Evolutionary conservation across 2,329 filamentous ascomycete species (phyloP), one percentile per base, ranked within the genome.

Genomic region (Colletotrichum melonis): DNA sequence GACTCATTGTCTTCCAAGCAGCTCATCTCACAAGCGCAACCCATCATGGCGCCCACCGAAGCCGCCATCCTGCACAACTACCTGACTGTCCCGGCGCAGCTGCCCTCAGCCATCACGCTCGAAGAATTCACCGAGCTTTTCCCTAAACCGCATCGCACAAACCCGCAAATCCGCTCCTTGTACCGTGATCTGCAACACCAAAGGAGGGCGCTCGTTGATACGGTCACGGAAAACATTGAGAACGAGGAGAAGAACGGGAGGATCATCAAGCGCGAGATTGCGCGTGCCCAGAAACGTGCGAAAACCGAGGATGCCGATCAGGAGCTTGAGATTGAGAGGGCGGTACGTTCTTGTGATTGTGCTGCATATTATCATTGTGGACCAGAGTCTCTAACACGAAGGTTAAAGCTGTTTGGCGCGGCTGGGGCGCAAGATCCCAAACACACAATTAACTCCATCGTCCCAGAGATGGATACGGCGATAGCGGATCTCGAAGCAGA

Each of bases 181-280:
- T 97, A 97, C 80, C 91, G 93, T 60, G 93, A 97, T 80, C 87
- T 97, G 3, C 93, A 97, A 78, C 88, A 91, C 72, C 90, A 95
- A 79, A 91, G 95, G 67, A 91, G 92, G 74, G 87, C 88, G 60
- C 86, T 93, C 12, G 88, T 95, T 67, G 93, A 96, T 77, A 81
- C 85, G 4, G 91, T 97, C 16, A 87, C 90, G 78, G 81, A 82
- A 9, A 93, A 90, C 76, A 93, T 95, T 71, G 86, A 88, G 7
- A 83, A 84, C n/a, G 93, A 95, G 81, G 88, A 89, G 60, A 89
- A 88, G 78, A 86, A 88, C 38, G 92, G 92, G 32, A 88, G 87
- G 74, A 85, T 83, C 22, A 85, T 93, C 78, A 86, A 88, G 60
- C 86, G 89, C 11, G 88, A 90, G 58, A 88, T 92, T 30, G 84